phyloP scores from a whole-genome alignment of 1,139 yeast genomes.

The Saccharomyces hybrid region DNA sequence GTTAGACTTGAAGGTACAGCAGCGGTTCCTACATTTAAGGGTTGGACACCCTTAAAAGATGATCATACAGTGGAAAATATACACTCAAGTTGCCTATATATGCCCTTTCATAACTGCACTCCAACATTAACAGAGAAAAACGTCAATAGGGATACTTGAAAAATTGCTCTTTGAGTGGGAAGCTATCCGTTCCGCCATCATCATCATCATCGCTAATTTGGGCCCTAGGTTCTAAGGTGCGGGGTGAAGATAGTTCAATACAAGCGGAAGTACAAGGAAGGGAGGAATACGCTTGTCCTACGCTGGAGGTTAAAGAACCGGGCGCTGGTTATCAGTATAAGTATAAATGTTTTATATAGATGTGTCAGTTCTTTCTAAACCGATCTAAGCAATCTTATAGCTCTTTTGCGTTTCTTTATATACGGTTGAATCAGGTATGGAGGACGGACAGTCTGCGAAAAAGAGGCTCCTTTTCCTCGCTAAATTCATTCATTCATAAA shows the following conservation, averaged over 20 bases:
- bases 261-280: background rate
- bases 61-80: background rate
- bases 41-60: background rate
- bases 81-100: background rate
- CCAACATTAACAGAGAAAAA: background rate
- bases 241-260: background rate
- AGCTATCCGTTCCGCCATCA: background rate
- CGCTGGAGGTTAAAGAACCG: background rate
- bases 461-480: background rate
- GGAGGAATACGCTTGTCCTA: background rate
- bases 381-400: background rate
- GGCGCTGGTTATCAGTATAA: background rate
- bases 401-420: background rate
- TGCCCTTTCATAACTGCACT: background rate
- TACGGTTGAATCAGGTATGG: background rate
- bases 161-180: background rate
- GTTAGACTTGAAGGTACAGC: background rate
- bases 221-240: background rate
- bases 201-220: background rate
- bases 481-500: conserved; percentile 63
- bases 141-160: background rate
- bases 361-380: background rate
- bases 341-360: background rate
- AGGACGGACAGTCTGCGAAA: background rate
- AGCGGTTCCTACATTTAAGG: background rate